Evolutionary conservation across 192 early-diverging fungal genomes (phyloP).

Genomic region (Funneliformis mosseae): DNA sequence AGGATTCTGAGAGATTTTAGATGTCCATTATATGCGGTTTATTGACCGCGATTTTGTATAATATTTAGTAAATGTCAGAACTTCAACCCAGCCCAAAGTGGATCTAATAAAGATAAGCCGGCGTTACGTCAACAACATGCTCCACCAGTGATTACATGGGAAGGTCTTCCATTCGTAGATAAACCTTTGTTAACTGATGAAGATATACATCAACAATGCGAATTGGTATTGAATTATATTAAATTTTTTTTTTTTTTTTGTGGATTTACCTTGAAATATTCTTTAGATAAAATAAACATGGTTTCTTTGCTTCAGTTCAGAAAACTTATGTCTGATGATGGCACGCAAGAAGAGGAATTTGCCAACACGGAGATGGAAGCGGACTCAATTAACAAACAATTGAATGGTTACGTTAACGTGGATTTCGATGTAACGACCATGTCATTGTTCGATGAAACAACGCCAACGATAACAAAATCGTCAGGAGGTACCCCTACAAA

Average conservation of each 20-base stretch:
- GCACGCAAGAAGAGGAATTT: slow-evolving; percentile 23
- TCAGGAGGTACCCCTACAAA: background rate
- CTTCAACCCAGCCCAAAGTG: slow-evolving; percentile 52
- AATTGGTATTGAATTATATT: slow-evolving; percentile 21
- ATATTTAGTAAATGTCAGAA: slow-evolving; percentile 42
- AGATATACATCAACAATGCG: slow-evolving; percentile 39
- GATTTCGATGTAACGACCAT: slow-evolving; percentile 8
- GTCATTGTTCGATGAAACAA: background rate
- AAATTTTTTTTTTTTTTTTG: background rate
- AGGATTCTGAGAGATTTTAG: background rate
- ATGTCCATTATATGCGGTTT: background rate
- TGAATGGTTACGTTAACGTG: background rate
- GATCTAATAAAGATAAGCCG: slow-evolving; percentile 58
- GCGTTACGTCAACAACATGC: slow-evolving; percentile 48
- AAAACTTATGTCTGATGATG: slow-evolving; percentile 32
- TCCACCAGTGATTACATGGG: slow-evolving; percentile 41
- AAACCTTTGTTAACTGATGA: slow-evolving; percentile 28
- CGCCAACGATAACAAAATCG: background rate
- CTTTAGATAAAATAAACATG: background rate
- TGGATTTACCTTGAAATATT: background rate
- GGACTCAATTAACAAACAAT: background rate
- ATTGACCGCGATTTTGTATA: background rate
- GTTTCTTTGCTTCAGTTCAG: slow-evolving; percentile 12
- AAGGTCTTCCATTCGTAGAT: slow-evolving; percentile 42
- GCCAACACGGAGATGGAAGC: slow-evolving; percentile 10